Evolutionary conservation across 192 early-diverging fungal genomes (phyloP).

Genomic region (Mortierella antarctica): DNA sequence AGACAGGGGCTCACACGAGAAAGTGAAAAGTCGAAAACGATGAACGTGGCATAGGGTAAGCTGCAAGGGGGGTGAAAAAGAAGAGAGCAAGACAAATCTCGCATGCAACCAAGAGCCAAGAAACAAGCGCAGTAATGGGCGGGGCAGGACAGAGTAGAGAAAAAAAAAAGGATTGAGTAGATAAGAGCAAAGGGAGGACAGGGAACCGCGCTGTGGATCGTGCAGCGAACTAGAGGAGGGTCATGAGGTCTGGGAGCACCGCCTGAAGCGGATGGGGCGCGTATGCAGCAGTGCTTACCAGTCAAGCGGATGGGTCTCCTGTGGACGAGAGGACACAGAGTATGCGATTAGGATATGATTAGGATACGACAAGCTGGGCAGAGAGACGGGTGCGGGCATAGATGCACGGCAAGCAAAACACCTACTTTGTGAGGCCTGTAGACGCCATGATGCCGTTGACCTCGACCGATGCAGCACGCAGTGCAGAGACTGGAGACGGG

Average conservation of each 20-base stretch:
- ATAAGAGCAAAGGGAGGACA: not conserved
- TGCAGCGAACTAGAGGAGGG: too few species aligned
- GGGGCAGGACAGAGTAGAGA: not conserved
- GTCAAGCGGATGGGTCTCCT: slow-evolving; percentile 45
- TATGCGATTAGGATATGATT: not conserved
- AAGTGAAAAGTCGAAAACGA: too few species aligned
- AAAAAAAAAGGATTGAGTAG: not conserved
- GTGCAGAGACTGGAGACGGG: not conserved
- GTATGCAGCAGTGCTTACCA: slow-evolving; percentile 13
- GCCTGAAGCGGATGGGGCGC: too few species aligned
- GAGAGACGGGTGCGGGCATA: not conserved
- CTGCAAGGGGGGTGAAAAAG: too few species aligned
- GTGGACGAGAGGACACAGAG: not conserved
- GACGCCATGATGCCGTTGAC: slow-evolving; percentile 19
- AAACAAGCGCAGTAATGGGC: too few species aligned
- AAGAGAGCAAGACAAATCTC: too few species aligned
- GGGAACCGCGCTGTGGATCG: not conserved
- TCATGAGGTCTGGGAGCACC: not conserved
- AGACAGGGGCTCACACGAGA: too few species aligned
- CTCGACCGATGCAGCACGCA: not conserved
- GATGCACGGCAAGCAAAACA: not conserved
- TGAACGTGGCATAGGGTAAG: too few species aligned
- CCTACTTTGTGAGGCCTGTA: slow-evolving; percentile 20
- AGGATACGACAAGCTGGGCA: not conserved
- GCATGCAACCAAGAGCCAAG: too few species aligned